Base-by-base conservation (phyloP, 495 filamentous ascomycete genomes). In the Penicillium arizonense region DNA sequence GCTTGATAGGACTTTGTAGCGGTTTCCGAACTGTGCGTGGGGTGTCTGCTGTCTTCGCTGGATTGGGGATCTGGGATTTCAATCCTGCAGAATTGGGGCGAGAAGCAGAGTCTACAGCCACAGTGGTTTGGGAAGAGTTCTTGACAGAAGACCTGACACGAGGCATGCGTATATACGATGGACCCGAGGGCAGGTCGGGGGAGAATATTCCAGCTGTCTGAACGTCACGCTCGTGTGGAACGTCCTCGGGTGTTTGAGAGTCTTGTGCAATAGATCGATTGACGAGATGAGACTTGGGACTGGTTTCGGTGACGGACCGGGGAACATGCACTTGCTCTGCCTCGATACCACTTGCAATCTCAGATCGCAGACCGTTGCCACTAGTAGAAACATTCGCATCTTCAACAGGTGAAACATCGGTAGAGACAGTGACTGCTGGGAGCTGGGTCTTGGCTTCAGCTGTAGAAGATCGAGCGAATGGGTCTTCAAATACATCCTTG, bases 1-100 rank as follows among this genome's bases (percentile, higher is more conserved):
- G 64, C 34, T 73, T 76, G 28, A 76, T 76, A 2, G 73, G 73
- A 21, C 73, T 76, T 26, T 76, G 68, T 18, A 76, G 44, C 12
- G 63, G 71, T 35, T 68, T 65, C 33, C 61, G 65, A 1, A 61
- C 43, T 18, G 59, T 42, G 7, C 11, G 28, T 10, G 58, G 47
- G 20, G 37, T 14, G 3, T 39, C 42, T 24, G 41, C 34, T n/a
- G 30, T 16, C 1, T 50, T 53, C 21, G 21, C 23, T 38, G 60
- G 41, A 4, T 32, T 28, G 8, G 26, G 28, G 0, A 37, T 2
- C 3, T 32, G 12, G 16, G 57, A 13, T 36, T 44, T 49, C n/a
- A 28, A 26, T 13, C 32, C 16, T 14, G 42, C 13, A n/a, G 35
- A n/a, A 18, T 26, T 41, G 3, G 44, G 18, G 8, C 23, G 12